Evolutionary conservation across 495 filamentous ascomycete species (phyloP), one percentile per base, ranked within the genome.

Genomic region (Xylaria telfairii): DNA sequence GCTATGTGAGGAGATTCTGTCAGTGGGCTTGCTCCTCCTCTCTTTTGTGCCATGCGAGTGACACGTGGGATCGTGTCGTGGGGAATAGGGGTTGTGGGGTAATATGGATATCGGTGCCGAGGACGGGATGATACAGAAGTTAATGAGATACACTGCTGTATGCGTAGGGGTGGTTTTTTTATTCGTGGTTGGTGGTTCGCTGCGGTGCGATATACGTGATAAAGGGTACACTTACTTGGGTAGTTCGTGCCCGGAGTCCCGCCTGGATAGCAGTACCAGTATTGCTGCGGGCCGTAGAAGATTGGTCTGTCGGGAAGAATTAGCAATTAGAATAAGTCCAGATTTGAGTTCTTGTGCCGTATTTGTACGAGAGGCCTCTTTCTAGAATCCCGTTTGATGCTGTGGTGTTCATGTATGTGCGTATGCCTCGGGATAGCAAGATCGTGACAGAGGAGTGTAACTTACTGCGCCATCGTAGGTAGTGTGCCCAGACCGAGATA

Each of bases 201-300:
- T n/a, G n/a, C n/a, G n/a, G n/a, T n/a, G n/a, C n/a, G n/a, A n/a
- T n/a, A n/a, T n/a, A n/a, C n/a, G n/a, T n/a, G n/a, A n/a, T n/a
- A n/a, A n/a, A n/a, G n/a, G n/a, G 30, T 21, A 56, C 54, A 67
- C 66, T 59, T 60, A 68, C 66, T 34, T 10, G 9, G 39, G 19
- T n/a, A 26, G 17, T 28, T 19, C 15, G 9, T 39, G 26, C 21
- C 51, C 8, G 51, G 53, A 17, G 28, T 7, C 19, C 17, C 26
- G 24, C 51, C 53, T 4, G 66, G 53, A 37, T 37, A 37, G 54
- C 32, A 68, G 65, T 68, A 68, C 24, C 41, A 68, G 19, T 68
- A 41, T 34, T 2, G 37, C 19, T 37, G 66, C 54, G 41, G 26
- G 9, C 15, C 0, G n/a, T 19, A 26, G 41, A 24, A 67, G 17